A percentile compares a stretch with the other conserved stretches of the same genome.
phyloP scores from a whole-genome alignment of 805 yeast genomes.

The Candida vartiovaarae region DNA sequence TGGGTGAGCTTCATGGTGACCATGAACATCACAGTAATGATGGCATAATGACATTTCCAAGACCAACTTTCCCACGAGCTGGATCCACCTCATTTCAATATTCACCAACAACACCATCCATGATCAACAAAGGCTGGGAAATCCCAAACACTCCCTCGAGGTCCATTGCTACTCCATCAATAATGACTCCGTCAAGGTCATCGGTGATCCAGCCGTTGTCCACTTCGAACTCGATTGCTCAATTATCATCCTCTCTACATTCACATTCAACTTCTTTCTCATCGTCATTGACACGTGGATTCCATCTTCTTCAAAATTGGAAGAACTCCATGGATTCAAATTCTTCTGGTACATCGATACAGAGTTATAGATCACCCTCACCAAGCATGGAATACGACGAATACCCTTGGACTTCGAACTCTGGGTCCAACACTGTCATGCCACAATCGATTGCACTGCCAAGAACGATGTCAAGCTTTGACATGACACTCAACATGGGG shows the following conservation, averaged over 20 bases:
- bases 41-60: too few species aligned
- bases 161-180: constrained; percentile 22
- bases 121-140: constrained; percentile 32
- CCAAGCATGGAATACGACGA: constrained; percentile 33
- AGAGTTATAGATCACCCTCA: constrained; percentile 26
- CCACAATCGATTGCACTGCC: constrained; percentile 10
- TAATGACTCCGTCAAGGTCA: constrained; percentile 27
- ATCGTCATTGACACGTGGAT: constrained; percentile 25
- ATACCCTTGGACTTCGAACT: constrained; percentile 29
- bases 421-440: not conserved
- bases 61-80: not conserved
- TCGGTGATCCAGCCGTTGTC: constrained; percentile 28
- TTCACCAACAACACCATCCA: constrained; percentile 21
- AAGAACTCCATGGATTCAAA: constrained; percentile 24
- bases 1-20: too few species aligned
- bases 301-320: constrained; percentile 20
- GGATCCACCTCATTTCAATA: not conserved
- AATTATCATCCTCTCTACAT: constrained; percentile 32
- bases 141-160: constrained; percentile 28
- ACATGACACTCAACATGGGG: constrained; percentile 1
- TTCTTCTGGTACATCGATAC: constrained; percentile 21
- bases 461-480: constrained; percentile 15
- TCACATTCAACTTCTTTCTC: constrained; percentile 24
- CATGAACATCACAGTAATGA: too few species aligned
- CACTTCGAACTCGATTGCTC: constrained; percentile 30